Evolutionary conservation across 441 rosid genomes (phyloP).

Genomic region (Adansonia grandidieri): DNA sequence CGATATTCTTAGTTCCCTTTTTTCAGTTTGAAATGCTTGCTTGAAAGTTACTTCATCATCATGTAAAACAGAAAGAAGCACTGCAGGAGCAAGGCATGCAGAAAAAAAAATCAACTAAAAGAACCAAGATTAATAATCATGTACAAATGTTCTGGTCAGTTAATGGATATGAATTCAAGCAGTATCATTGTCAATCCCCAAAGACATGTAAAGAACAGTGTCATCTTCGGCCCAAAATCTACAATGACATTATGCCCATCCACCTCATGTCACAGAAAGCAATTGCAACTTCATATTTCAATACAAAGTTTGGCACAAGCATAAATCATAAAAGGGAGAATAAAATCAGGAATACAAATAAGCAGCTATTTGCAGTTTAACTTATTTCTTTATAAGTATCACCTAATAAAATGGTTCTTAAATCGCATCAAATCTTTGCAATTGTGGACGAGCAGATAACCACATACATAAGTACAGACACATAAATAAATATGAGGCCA

Average conservation of each 20-base stretch:
- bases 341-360: not conserved
- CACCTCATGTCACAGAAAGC: not conserved
- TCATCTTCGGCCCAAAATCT: not conserved
- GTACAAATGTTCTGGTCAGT: not conserved
- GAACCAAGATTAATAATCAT: not conserved
- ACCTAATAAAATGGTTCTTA: not conserved
- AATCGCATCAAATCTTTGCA: slow-evolving; percentile 1
- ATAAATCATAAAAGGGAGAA: not conserved
- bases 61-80: slow-evolving; percentile 47
- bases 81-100: slow-evolving; percentile 45
- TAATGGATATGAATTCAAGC: not conserved
- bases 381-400: not conserved
- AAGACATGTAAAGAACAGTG: not conserved
- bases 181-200: not conserved
- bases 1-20: slow-evolving; percentile 54
- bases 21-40: slow-evolving; percentile 48
- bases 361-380: not conserved
- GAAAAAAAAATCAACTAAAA: not conserved
- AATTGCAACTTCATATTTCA: not conserved
- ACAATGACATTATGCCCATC: not conserved
- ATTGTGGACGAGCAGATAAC: no score
- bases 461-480: not conserved
- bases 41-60: slow-evolving; percentile 41
- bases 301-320: not conserved
- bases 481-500: not conserved